Conservation (phyloP, 495 filamentous ascomycete genomes). For the Neurospora sp. region DNA sequence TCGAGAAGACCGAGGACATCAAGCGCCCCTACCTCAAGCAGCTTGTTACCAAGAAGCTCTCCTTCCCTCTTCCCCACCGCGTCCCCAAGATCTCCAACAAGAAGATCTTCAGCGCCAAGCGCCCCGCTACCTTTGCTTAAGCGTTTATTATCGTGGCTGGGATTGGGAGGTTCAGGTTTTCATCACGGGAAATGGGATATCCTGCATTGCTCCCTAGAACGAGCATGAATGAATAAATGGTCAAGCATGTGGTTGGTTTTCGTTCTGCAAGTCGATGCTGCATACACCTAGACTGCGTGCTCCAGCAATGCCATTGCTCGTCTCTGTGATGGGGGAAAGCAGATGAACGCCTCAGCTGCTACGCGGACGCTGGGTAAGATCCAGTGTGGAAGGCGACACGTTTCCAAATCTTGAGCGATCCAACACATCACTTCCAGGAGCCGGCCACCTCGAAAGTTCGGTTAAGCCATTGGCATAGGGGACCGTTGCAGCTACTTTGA, state of each 20-base stretch:
- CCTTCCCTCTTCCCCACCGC: constrained; percentile 98
- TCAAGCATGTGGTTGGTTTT: constrained; percentile 17
- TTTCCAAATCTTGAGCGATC: background rate
- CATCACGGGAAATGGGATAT: constrained; percentile 43
- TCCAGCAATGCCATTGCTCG: background rate
- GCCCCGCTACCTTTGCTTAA: constrained; percentile 79
- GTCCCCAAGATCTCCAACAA: constrained; percentile 64
- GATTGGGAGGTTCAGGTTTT: constrained; percentile 44
- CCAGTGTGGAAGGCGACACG: background rate
- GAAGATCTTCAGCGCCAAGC: constrained; percentile 83
- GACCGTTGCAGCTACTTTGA: background rate
- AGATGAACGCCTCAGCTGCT: background rate
- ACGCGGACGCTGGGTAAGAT: background rate
- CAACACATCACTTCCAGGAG: background rate
- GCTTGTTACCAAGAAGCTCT: constrained; percentile 85
- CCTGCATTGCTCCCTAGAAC: constrained; percentile 36
- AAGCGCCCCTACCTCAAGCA: constrained; percentile 99
- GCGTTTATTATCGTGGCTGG: constrained; percentile 29
- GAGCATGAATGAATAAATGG: constrained; percentile 31
- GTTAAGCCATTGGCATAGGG: background rate
- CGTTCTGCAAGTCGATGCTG: constrained; percentile 2
- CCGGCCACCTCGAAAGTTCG: background rate
- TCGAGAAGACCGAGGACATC: constrained; percentile 85
- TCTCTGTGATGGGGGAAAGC: background rate
- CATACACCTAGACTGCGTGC: background rate